A percentile compares a stretch with the other conserved stretches of the same genome.
Evolutionary conservation across 2,329 filamentous ascomycete genomes (phyloP).

Genomic region (Penicillium sp.): DNA sequence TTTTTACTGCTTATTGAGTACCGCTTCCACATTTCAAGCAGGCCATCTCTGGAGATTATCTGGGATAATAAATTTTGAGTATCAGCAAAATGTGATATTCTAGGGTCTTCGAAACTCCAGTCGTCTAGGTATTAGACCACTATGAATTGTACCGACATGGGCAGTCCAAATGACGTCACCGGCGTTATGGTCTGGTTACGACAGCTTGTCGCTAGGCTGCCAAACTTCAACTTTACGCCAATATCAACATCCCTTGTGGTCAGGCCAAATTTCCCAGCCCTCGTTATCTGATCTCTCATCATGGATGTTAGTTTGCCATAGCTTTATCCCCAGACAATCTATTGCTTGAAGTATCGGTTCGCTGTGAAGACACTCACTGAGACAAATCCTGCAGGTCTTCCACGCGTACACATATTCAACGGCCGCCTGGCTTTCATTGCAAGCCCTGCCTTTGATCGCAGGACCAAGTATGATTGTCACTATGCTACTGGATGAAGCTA

Average conservation of each 20-base stretch:
- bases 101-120: no score
- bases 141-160: no score
- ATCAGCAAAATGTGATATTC: no score
- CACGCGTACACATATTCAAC: conserved; percentile 51
- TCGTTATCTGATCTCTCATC: neutral
- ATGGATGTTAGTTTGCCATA: neutral
- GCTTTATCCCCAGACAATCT: neutral
- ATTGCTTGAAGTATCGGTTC: neutral
- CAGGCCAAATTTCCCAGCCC: neutral
- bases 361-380: neutral
- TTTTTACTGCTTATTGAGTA: no score
- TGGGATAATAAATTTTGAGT: no score
- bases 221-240: neutral
- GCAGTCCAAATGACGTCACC: conserved; percentile 20
- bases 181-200: neutral
- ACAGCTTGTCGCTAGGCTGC: neutral
- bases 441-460: conserved; percentile 59
- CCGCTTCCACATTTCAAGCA: no score
- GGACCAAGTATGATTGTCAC: conserved; percentile 66
- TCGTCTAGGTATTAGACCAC: no score
- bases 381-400: conserved; percentile 41
- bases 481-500: conserved; percentile 62
- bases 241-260: neutral
- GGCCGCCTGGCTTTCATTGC: conserved; percentile 48
- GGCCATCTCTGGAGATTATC: no score